A percentile compares a stretch with the other conserved stretches of the same genome.
phyloP scores from a whole-genome alignment of 768 basidiomycete species.

The Tephrocybe sp. region DNA sequence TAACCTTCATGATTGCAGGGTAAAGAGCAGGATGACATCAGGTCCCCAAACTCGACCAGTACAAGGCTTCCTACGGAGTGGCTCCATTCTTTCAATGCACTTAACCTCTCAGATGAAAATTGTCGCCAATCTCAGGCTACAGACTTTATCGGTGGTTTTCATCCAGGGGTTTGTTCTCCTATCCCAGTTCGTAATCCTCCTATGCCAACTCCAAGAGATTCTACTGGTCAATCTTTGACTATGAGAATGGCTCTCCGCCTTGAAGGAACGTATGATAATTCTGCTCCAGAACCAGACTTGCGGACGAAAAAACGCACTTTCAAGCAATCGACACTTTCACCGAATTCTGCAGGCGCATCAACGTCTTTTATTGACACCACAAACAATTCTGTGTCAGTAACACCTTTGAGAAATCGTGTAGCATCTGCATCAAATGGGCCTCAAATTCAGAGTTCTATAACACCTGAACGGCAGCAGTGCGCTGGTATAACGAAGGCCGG shows the following conservation, averaged over 20 bases:
- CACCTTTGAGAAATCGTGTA: constrained; percentile 17
- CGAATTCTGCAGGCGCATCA: constrained; percentile 17
- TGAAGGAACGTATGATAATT: constrained; percentile 10
- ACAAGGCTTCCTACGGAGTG: constrained; percentile 15
- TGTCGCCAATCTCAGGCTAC: constrained; percentile 5
- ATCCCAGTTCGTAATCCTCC: constrained; percentile 16
- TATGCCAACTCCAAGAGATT: constrained; percentile 41
- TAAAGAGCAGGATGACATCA: constrained; percentile 7
- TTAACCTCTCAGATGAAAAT: constrained; percentile 19
- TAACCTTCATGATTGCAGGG: not conserved
- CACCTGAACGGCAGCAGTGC: constrained; percentile 54
- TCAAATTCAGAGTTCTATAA: constrained; percentile 11
- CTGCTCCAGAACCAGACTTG: constrained; percentile 6
- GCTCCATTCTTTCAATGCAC: constrained; percentile 23
- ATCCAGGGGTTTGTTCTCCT: constrained; percentile 20
- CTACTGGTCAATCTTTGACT: constrained; percentile 34
- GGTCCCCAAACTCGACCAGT: constrained; percentile 18
- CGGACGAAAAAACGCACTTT: constrained; percentile 28
- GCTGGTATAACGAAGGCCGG: constrained; percentile 63
- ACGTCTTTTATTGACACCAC: constrained; percentile 20
- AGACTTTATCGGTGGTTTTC: constrained; percentile 52
- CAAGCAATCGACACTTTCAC: constrained; percentile 15
- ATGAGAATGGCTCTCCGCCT: constrained; percentile 38
- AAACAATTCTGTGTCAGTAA: constrained; percentile 10
- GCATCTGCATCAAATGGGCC: constrained; percentile 21